A percentile compares a stretch with the other conserved stretches of the same genome.
phyloP scores from a whole-genome alignment of 2,329 filamentous ascomycete genomes.

The Neoscytalidium dimidiatum region DNA sequence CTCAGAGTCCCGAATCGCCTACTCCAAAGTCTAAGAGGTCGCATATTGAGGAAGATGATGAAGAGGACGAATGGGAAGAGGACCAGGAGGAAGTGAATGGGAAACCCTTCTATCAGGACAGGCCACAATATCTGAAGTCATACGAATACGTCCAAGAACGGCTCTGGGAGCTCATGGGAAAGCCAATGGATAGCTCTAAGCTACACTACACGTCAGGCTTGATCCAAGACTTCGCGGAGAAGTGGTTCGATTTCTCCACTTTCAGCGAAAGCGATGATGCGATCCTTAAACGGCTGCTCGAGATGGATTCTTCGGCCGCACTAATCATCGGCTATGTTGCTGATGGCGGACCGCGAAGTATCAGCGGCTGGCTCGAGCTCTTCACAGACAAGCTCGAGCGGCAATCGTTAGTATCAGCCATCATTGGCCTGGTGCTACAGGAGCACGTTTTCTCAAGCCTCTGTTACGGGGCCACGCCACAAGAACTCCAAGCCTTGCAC shows the following conservation, averaged over 20 bases:
- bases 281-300: neutral
- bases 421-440: conserved; percentile 11
- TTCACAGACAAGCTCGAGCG: neutral
- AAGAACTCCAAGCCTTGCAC: neutral
- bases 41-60: neutral
- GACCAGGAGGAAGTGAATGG: too few species aligned
- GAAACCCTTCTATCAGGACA: neutral
- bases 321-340: neutral
- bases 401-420: neutral
- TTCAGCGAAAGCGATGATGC: neutral
- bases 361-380: neutral
- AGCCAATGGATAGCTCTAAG: neutral
- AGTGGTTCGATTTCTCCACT: neutral
- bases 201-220: neutral
- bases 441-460: conserved; percentile 16
- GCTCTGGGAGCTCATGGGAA: neutral
- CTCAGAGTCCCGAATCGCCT: too few species aligned
- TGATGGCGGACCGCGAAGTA: neutral
- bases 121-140: neutral
- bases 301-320: neutral
- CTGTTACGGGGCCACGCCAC: neutral
- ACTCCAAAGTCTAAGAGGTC: too few species aligned
- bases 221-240: neutral
- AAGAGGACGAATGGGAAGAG: neutral
- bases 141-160: neutral